A percentile compares a stretch with the other conserved stretches of the same genome.
Evolutionary conservation across 768 basidiomycete species (phyloP).

Genomic region (Psilocybe sp.): DNA sequence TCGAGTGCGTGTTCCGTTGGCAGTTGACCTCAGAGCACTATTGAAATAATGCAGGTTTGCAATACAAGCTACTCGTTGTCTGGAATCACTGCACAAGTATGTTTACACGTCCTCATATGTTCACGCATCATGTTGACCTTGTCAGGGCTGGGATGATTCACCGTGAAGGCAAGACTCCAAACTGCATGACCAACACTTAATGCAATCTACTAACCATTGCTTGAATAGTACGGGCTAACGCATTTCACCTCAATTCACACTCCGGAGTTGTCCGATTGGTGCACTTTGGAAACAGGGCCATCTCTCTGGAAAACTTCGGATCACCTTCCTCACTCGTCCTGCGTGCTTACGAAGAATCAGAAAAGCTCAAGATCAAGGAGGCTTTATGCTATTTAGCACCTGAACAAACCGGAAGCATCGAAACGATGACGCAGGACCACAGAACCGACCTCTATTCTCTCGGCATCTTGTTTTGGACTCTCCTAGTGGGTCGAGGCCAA

Average conservation of each 20-base stretch:
- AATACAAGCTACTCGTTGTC: slow-evolving; percentile 69
- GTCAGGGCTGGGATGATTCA: slow-evolving; percentile 57
- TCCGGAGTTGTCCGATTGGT: slow-evolving; percentile 68
- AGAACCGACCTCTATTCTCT: slow-evolving; percentile 74
- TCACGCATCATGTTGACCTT: slow-evolving; percentile 4
- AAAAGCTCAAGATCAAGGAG: slow-evolving; percentile 72
- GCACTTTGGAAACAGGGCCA: slow-evolving; percentile 73
- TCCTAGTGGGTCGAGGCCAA: slow-evolving; percentile 66
- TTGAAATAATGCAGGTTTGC: slow-evolving; percentile 50
- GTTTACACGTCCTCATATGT: slow-evolving; percentile 8
- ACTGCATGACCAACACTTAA: background rate
- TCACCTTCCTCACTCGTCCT: slow-evolving; percentile 71
- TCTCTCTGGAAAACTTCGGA: slow-evolving; percentile 68
- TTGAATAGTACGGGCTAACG: slow-evolving; percentile 63
- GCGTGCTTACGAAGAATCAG: slow-evolving; percentile 54
- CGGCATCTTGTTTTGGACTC: slow-evolving; percentile 72
- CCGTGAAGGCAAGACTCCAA: slow-evolving; percentile 51
- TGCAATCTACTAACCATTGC: slow-evolving; percentile 1
- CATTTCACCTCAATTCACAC: slow-evolving; percentile 70
- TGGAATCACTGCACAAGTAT: slow-evolving; percentile 65
- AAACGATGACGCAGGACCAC: slow-evolving; percentile 70
- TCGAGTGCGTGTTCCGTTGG: slow-evolving; percentile 47
- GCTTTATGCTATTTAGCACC: slow-evolving; percentile 74
- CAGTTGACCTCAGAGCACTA: background rate
- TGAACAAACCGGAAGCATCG: slow-evolving; percentile 73